These are phyloP conservation scores for Claviceps pazoutovae DNA, from an alignment of 2,329 filamentous ascomycete genomes.

Conservation along the genomic window DNA sequence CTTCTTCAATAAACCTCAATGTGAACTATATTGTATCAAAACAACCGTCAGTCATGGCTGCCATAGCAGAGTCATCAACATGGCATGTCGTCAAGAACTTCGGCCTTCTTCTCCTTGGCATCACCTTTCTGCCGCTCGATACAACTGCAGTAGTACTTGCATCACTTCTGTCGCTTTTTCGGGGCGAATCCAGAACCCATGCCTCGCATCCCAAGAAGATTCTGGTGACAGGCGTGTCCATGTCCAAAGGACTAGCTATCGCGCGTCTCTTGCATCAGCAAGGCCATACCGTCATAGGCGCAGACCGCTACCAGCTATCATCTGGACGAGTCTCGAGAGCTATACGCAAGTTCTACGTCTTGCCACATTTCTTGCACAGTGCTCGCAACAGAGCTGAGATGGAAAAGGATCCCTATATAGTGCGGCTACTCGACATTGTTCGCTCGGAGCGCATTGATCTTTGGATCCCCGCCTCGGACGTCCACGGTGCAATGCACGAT, in stretches of 20 bases:
- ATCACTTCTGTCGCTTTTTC: not conserved
- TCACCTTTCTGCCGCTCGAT: slow-evolving; percentile 34
- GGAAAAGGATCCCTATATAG: slow-evolving; percentile 34
- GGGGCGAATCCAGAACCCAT: slow-evolving; percentile 4
- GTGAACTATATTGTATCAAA: not conserved
- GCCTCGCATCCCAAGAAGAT: slow-evolving; percentile 28
- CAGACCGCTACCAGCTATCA: slow-evolving; percentile 43
- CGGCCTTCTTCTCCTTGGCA: slow-evolving; percentile 13
- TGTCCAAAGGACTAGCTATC: slow-evolving; percentile 54
- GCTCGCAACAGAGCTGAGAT: not conserved
- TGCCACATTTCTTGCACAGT: slow-evolving; percentile 17
- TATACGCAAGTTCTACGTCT: slow-evolving; percentile 38
- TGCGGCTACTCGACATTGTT: slow-evolving; percentile 44
- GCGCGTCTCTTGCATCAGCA: slow-evolving; percentile 50
- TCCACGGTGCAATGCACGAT: slow-evolving; percentile 51
- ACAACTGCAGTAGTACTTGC: slow-evolving; percentile 24
- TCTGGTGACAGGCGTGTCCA: slow-evolving; percentile 59
- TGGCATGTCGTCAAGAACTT: slow-evolving; percentile 14
- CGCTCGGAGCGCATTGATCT: slow-evolving; percentile 47
- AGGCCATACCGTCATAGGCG: slow-evolving; percentile 58
- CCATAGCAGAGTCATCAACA: not conserved
- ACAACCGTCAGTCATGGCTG: not conserved
- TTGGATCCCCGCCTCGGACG: slow-evolving; percentile 63
- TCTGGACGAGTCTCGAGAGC: slow-evolving; percentile 44
- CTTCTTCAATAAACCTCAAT: not conserved